Evolutionary conservation across 2,329 filamentous ascomycete genomes (phyloP).

Genomic region (Mariannaea sp.): DNA sequence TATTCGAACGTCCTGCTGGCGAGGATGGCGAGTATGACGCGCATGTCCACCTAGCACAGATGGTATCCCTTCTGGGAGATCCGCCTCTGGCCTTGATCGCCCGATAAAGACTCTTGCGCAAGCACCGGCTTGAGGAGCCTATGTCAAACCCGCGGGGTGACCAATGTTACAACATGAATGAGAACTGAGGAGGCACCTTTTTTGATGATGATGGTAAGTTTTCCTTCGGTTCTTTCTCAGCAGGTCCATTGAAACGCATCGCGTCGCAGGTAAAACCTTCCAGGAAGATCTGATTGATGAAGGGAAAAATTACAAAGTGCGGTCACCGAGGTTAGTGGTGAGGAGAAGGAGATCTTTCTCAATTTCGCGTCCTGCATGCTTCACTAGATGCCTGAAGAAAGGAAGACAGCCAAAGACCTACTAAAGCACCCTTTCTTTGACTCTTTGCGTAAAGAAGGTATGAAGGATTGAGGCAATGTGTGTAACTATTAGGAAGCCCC

Average conservation of each 20-base stretch:
- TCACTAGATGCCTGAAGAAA: conserved; percentile 33
- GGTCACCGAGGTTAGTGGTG: conserved; percentile 22
- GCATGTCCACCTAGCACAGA: conserved; percentile 32
- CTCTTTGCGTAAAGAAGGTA: conserved; percentile 6
- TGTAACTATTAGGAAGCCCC: too few species aligned
- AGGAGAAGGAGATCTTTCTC: conserved; percentile 32
- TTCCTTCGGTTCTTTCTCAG: too few species aligned
- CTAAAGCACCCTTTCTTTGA: conserved; percentile 32
- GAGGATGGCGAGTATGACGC: conserved; percentile 32
- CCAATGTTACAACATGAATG: conserved; percentile 23
- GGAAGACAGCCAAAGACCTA: conserved; percentile 32
- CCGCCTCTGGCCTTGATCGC: conserved; percentile 20
- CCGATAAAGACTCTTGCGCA: conserved; percentile 25
- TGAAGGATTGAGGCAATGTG: too few species aligned
- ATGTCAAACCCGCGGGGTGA: conserved; percentile 7
- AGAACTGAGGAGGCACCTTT: conserved; percentile 30
- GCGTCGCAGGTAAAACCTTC: conserved; percentile 9
- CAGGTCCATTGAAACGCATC: too few species aligned
- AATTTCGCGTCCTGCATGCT: conserved; percentile 34
- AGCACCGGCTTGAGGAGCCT: conserved; percentile 1
- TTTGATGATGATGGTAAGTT: conserved; percentile 20
- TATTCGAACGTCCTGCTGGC: conserved; percentile 25
- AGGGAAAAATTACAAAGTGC: conserved; percentile 17
- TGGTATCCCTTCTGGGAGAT: conserved; percentile 24
- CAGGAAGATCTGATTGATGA: conserved; percentile 13